These are phyloP conservation scores for Gypsophila paniculata DNA, from an alignment of 179 eudicot genomes.

Conservation along the genomic window DNA sequence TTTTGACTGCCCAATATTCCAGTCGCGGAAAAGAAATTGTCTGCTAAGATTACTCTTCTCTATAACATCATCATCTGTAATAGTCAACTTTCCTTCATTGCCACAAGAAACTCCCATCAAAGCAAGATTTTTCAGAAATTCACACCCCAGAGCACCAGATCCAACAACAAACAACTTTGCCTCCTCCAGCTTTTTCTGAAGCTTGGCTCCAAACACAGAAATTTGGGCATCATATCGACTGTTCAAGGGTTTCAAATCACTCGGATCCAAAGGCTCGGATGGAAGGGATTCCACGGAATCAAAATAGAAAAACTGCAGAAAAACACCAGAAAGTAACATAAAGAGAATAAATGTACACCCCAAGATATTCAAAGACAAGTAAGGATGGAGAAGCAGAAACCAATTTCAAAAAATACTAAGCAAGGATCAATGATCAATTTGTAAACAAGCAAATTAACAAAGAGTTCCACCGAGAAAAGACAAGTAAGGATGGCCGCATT, in stretches of 20 bases:
- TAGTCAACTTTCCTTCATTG: conserved; percentile 60
- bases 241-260: conserved; percentile 66
- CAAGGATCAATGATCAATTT: not conserved
- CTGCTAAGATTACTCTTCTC: conserved; percentile 92
- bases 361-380: not conserved
- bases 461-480: not conserved
- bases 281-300: conserved; percentile 97
- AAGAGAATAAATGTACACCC: not conserved
- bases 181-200: conserved; percentile 82
- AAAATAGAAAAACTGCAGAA: conserved; percentile 84
- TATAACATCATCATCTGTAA: conserved; percentile 94
- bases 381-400: not conserved
- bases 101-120: conserved; percentile 88
- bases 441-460: not conserved
- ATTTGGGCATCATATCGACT: conserved; percentile 90
- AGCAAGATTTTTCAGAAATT: conserved; percentile 84
- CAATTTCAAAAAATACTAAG: not conserved
- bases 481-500: not conserved
- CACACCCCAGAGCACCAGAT: conserved; percentile 94
- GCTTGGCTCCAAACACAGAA: conserved; percentile 80
- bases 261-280: conserved; percentile 54
- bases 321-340: conserved; percentile 10
- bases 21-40: conserved; percentile 93
- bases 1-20: conserved; percentile 96
- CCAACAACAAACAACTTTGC: conserved; percentile 76